Conservation (phyloP, 257 asterid genomes). For the Solanum sejunctum region DNA sequence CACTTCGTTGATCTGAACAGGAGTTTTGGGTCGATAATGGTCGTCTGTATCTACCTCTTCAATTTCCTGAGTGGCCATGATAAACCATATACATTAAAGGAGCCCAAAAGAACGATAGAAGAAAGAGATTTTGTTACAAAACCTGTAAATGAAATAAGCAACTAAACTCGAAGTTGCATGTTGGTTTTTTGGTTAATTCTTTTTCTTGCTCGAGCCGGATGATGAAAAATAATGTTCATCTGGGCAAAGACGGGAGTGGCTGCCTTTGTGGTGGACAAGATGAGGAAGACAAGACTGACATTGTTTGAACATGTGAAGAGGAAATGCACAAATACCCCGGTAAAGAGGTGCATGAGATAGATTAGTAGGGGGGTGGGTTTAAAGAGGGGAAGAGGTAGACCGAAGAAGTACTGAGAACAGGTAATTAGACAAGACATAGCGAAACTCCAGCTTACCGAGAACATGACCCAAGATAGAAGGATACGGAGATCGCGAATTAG, state of each 20-base stretch:
- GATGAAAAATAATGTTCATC: background rate
- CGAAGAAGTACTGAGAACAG: too few relatives aligned
- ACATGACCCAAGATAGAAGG: background rate
- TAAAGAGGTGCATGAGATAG: background rate
- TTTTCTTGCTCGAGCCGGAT: background rate
- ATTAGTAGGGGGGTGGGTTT: background rate
- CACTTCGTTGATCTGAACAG: conserved; percentile 52
- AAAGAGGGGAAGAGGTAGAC: too few relatives aligned
- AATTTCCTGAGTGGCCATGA: conserved; percentile 49
- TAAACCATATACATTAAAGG: background rate
- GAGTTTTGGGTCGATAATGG: conserved; percentile 82
- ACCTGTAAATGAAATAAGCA: background rate
- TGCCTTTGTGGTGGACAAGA: background rate
- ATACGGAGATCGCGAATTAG: background rate
- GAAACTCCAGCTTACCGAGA: background rate
- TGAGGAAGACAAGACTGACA: background rate
- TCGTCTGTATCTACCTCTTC: conserved; percentile 96
- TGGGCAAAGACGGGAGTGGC: background rate
- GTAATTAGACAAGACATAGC: background rate
- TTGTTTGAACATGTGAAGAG: background rate
- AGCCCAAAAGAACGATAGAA: background rate
- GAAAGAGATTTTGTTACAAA: background rate
- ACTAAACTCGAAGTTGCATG: background rate
- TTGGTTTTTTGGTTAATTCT: background rate
- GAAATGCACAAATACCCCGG: background rate